phyloP scores from a whole-genome alignment of 805 yeast genomes.

The Blastobotrys parvus region DNA sequence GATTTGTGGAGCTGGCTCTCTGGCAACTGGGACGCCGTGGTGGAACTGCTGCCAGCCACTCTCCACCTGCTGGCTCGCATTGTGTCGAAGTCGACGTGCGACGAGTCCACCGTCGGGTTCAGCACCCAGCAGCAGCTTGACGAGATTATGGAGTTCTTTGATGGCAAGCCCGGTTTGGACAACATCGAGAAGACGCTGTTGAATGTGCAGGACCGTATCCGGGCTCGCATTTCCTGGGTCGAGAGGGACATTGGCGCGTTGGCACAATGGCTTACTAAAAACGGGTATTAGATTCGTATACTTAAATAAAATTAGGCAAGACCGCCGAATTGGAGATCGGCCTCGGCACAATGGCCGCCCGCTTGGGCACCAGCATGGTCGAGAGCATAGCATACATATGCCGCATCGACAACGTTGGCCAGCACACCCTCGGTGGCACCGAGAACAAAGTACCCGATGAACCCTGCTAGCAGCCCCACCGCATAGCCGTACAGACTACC shows the following conservation, averaged over 20 bases:
- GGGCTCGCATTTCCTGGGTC: conserved; percentile 44
- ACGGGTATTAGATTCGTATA: neutral
- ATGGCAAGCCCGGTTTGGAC: conserved; percentile 37
- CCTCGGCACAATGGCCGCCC: conserved; percentile 25
- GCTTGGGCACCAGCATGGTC: conserved; percentile 21
- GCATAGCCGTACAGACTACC: conserved; percentile 33
- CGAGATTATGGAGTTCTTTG: conserved; percentile 51
- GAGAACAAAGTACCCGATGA: conserved; percentile 35
- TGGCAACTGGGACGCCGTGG: conserved; percentile 62
- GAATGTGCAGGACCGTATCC: conserved; percentile 49
- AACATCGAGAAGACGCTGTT: conserved; percentile 52
- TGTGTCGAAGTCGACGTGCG: conserved; percentile 30
- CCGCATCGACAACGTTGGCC: conserved; percentile 29
- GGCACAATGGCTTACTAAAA: conserved; percentile 34
- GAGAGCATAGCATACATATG: conserved; percentile 30
- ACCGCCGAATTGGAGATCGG: conserved; percentile 15
- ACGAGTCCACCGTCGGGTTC: conserved; percentile 37
- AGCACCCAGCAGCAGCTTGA: conserved; percentile 35
- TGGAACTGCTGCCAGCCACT: conserved; percentile 67
- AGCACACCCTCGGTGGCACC: conserved; percentile 36
- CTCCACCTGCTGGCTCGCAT: conserved; percentile 72
- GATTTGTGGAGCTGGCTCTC: conserved; percentile 66
- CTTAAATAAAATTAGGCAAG: neutral
- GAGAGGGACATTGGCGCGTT: conserved; percentile 37
- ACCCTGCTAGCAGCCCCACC: conserved; percentile 32